Evolutionary conservation across 176 grass and related monocot genomes (phyloP), one percentile per base, ranked within the genome.

Genomic region (Pontederia paniculata): DNA sequence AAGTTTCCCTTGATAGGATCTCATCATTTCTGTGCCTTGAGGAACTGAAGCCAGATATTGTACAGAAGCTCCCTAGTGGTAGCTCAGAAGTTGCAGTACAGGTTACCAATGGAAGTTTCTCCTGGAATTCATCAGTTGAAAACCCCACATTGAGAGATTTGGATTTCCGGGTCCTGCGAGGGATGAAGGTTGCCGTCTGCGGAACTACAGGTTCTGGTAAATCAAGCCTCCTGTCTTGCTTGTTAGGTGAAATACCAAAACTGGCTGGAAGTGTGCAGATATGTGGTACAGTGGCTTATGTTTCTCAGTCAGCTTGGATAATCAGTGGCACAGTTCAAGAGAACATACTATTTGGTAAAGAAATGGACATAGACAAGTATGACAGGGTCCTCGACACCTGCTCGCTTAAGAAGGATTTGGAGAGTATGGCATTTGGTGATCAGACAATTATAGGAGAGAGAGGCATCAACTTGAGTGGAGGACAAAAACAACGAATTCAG

Each of bases 161-260:
- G 58, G 81, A 87, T 70, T 87, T 94, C 23, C 55, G 23, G 44
- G 52, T 77, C 5, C 46, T 21, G 18, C 61, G 73, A 46, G 83
- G 88, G 41, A 78, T 17, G 67, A 83, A 25, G 53, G 74, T 81
- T 56, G 88, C 88, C 45, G 57, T 94, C 23, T 94, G 83, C 75
- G 88, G 83, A 74, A 77, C 74, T 69, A 77, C 87, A 21, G 88
- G 88, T 47, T 87, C 83, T 9, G 88, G 88, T 46, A 94, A 94
- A 64, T 80, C 88, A 17, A 94, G 88, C 47, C 72, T 94, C 55
- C 52, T 94, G 21, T 87, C 88, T 54, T 87, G 83, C 56, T 76
- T 87, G 55, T 69, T 94, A 14, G 80, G 88, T 14, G 80, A 94
- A 69, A 75, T 94, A 47, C 80, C 77, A 17, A 94, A 83, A 57